These are phyloP conservation scores for Trichosporon faecale DNA, from an alignment of 1,284 basidiomycete genomes.

Conservation along the genomic window DNA sequence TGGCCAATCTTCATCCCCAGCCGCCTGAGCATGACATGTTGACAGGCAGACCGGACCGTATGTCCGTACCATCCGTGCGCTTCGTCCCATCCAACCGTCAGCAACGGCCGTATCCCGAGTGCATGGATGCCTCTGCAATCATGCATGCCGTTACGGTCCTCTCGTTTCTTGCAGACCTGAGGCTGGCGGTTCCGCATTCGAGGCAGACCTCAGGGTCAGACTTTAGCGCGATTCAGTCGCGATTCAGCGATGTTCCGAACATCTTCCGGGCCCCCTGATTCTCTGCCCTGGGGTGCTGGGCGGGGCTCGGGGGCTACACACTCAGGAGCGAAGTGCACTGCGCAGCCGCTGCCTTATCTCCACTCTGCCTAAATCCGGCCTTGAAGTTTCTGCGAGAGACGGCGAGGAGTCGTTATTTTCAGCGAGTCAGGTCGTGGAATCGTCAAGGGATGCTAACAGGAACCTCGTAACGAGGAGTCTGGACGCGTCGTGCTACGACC, in stretches of 20 bases:
- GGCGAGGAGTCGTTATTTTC: background rate
- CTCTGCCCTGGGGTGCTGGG: background rate
- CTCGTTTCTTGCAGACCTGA: background rate
- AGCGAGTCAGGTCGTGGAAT: background rate
- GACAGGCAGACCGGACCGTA: background rate
- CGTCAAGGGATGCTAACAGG: background rate
- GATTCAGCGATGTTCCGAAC: background rate
- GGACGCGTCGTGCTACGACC: background rate
- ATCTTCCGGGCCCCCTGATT: background rate
- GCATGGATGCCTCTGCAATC: no score
- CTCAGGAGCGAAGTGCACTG: no score
- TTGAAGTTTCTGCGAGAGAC: background rate
- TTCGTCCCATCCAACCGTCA: no score
- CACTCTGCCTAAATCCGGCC: background rate
- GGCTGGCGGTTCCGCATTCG: background rate
- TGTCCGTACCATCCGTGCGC: background rate
- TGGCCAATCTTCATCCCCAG: no score
- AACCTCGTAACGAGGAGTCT: background rate
- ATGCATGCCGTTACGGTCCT: background rate
- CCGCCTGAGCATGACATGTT: no score
- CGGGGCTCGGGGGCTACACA: no score
- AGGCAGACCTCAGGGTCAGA: background rate
- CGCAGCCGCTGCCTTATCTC: background rate
- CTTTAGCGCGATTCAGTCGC: background rate
- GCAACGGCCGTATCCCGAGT: background rate